Evolutionary conservation across 2,329 filamentous ascomycete species (phyloP).

Genomic region (Fusarium graminum): DNA sequence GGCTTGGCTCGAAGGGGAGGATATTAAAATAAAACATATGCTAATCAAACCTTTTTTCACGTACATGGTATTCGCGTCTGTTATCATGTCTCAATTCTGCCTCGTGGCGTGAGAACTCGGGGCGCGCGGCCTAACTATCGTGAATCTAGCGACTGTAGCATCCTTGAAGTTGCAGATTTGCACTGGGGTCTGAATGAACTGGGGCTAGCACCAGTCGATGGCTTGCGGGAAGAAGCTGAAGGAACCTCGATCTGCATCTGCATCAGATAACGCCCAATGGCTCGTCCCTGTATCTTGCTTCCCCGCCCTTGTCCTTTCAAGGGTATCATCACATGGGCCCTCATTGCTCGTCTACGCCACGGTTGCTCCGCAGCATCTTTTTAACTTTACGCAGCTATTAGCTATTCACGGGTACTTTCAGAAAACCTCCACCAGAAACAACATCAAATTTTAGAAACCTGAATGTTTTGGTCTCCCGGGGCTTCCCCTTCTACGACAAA

Average conservation of each 20-base stretch:
- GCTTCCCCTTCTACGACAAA: neutral
- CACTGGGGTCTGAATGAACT: constrained; percentile 7
- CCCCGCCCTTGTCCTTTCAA: constrained; percentile 5
- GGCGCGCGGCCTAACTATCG: constrained; percentile 27
- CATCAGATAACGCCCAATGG: constrained; percentile 5
- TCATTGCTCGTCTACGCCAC: constrained; percentile 5
- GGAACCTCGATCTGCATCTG: constrained; percentile 1
- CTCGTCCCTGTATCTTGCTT: constrained; percentile 6
- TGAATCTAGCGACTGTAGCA: constrained; percentile 24
- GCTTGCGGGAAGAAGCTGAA: constrained; percentile 23
- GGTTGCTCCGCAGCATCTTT: neutral
- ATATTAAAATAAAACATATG: neutral
- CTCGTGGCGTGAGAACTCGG: constrained; percentile 6
- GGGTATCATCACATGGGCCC: neutral
- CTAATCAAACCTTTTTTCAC: constrained; percentile 24
- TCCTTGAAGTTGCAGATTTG: constrained; percentile 35
- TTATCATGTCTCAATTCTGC: constrained; percentile 10
- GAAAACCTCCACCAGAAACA: neutral
- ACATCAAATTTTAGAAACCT: neutral
- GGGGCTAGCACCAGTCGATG: constrained; percentile 1
- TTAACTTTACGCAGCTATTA: neutral
- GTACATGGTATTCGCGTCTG: constrained; percentile 12
- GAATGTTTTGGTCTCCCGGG: neutral
- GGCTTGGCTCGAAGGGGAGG: neutral
- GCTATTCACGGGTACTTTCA: neutral